Percentiles rank a stretch among this genome's conserved stretches.
Conservation (phyloP, 2,329 filamentous ascomycete species). For the Zymoseptoria ardabiliae region DNA sequence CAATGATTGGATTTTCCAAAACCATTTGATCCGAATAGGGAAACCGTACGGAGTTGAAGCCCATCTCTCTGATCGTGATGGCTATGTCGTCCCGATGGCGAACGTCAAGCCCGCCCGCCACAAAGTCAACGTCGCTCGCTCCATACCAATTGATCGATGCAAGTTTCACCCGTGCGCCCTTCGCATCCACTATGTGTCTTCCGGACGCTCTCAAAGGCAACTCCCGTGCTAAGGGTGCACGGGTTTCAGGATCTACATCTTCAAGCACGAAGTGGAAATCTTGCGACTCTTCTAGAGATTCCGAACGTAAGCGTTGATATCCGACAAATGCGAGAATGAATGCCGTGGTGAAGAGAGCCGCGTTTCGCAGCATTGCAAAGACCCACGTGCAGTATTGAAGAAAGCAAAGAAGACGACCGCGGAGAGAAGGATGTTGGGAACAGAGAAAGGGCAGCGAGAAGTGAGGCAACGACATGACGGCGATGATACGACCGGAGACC, state of each 20-base stretch:
- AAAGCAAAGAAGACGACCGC: constrained; percentile 3
- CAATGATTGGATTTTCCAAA: constrained; percentile 49
- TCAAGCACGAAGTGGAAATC: constrained; percentile 8
- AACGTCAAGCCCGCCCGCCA: constrained; percentile 57
- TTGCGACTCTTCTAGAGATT: constrained; percentile 17
- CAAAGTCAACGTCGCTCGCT: constrained; percentile 58
- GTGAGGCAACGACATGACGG: neutral
- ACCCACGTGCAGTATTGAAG: constrained; percentile 11
- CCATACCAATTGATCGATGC: constrained; percentile 65
- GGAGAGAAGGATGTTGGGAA: constrained; percentile 5
- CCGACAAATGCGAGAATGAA: constrained; percentile 12
- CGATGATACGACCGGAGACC: neutral
- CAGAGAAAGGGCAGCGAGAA: constrained; percentile 1
- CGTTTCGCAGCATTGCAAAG: constrained; percentile 12
- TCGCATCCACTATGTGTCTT: constrained; percentile 53
- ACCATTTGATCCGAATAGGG: constrained; percentile 66
- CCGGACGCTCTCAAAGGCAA: constrained; percentile 55
- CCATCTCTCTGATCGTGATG: constrained; percentile 50
- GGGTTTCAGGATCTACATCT: neutral
- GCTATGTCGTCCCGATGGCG: constrained; percentile 57
- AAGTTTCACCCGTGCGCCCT: constrained; percentile 53
- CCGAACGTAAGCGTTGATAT: constrained; percentile 21
- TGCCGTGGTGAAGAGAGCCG: constrained; percentile 9
- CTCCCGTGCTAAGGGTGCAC: constrained; percentile 32
- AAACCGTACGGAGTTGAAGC: constrained; percentile 64